Percentiles rank a stretch among this genome's conserved stretches.
Evolutionary conservation across 2,329 filamentous ascomycete species (phyloP).

Genomic region (Fusarium buharicum): DNA sequence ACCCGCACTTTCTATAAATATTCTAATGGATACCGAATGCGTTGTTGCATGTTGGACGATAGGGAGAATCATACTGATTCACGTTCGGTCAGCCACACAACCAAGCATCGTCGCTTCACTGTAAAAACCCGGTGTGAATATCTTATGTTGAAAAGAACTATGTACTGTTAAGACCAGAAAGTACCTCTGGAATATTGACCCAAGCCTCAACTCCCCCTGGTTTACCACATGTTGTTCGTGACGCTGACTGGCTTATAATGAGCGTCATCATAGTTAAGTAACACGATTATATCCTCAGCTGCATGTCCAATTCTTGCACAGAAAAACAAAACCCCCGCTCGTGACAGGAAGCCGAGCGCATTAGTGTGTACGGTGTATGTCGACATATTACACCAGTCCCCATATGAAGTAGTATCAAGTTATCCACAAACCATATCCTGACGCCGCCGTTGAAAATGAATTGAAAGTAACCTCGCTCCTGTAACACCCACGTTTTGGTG

Average conservation of each 20-base stretch:
- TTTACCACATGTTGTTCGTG: constrained; percentile 1
- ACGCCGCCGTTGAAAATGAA: constrained; percentile 42
- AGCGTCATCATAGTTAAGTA: constrained; percentile 5
- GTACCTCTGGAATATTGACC: constrained; percentile 14
- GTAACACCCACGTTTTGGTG: constrained; percentile 27
- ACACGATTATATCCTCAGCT: constrained; percentile 1
- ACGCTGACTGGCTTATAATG: constrained; percentile 13
- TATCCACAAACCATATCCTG: constrained; percentile 37
- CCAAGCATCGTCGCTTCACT: not conserved
- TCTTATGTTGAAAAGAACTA: constrained; percentile 37
- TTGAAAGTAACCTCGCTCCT: constrained; percentile 12
- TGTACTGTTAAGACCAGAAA: constrained; percentile 33
- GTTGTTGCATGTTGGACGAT: not conserved
- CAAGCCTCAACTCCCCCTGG: constrained; percentile 20
- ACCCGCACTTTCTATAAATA: not conserved
- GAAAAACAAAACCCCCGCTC: constrained; percentile 19
- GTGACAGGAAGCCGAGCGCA: constrained; percentile 26
- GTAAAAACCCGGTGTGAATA: constrained; percentile 14
- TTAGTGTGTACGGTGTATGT: constrained; percentile 31
- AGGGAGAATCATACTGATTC: not conserved
- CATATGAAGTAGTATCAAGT: constrained; percentile 24
- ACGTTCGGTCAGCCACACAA: not conserved
- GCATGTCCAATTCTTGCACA: constrained; percentile 22
- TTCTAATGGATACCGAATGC: not conserved
- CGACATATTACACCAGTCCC: constrained; percentile 25